Evolutionary conservation across 2,329 filamentous ascomycete genomes (phyloP).

Genomic region (Neophaeococcomyces mojaviensis): DNA sequence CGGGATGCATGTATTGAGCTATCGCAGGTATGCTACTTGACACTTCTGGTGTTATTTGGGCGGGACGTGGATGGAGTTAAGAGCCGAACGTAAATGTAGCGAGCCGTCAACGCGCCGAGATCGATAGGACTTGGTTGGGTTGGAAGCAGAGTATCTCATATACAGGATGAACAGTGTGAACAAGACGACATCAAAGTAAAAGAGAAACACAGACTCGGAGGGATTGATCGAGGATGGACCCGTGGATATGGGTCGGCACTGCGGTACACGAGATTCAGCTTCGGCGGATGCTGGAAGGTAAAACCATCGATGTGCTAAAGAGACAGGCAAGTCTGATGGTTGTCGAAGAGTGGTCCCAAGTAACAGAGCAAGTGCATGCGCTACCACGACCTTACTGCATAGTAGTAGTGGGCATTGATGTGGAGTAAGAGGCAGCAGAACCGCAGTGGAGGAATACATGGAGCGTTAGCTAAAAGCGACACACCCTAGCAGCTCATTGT

Average conservation of each 20-base stretch:
- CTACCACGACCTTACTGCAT: background rate
- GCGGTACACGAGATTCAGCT: background rate
- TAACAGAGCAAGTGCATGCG: background rate
- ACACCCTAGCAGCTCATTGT: too few relatives aligned
- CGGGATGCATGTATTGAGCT: too few relatives aligned
- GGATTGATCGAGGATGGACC: conserved; percentile 2
- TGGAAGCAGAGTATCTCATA: too few relatives aligned
- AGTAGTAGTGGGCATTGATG: background rate
- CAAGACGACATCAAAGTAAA: background rate
- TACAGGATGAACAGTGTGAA: background rate
- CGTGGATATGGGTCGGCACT: conserved; percentile 2
- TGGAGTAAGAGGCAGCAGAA: background rate
- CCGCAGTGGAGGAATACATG: too few relatives aligned
- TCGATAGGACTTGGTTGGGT: too few relatives aligned
- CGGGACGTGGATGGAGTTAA: too few relatives aligned
- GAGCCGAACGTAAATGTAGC: too few relatives aligned
- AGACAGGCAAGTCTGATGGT: background rate
- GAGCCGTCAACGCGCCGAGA: too few relatives aligned
- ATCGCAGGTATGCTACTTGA: too few relatives aligned
- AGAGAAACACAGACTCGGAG: conserved; percentile 2
- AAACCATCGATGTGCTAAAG: background rate
- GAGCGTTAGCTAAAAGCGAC: too few relatives aligned
- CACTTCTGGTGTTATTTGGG: too few relatives aligned
- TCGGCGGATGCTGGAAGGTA: conserved; percentile 1
- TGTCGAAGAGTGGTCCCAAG: conserved; percentile 2